Percentiles rank a stretch among this genome's conserved stretches.
These are phyloP conservation scores for Phenoliferia sp. DNA, from an alignment of 1,284 basidiomycete species.

Conservation along the genomic window DNA sequence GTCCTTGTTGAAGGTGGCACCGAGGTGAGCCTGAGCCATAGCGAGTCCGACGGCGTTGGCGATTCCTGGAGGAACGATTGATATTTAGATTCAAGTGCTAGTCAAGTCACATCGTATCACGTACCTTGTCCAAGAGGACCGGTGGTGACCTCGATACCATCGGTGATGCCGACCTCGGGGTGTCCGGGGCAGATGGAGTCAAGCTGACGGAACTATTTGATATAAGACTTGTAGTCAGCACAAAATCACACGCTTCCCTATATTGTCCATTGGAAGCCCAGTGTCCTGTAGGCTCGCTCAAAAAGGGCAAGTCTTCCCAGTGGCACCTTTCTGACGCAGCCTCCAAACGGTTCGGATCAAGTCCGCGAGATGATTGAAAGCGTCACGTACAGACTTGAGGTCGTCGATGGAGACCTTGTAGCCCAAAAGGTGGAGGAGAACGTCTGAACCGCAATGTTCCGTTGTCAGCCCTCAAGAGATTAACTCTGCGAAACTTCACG, in stretches of 20 bases:
- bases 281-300: neutral
- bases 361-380: neutral
- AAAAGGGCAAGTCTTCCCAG: too few species aligned
- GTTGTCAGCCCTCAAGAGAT: too few species aligned
- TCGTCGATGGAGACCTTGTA: conserved; percentile 80
- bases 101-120: too few species aligned
- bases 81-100: neutral
- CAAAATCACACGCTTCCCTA: neutral
- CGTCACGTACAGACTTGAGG: conserved; percentile 65
- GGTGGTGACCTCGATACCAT: conserved; percentile 93
- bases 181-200: conserved; percentile 78
- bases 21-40: conserved; percentile 85
- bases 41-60: conserved; percentile 89
- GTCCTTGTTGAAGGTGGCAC: conserved; percentile 82
- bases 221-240: neutral
- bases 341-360: neutral
- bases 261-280: neutral
- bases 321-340: too few species aligned
- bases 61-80: conserved; percentile 50
- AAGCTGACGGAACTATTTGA: conserved; percentile 54
- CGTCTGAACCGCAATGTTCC: conserved; percentile 48
- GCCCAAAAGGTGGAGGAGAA: conserved; percentile 73
- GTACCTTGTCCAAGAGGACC: conserved; percentile 86
- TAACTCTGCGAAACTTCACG: too few species aligned
- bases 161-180: conserved; percentile 71